Percentiles rank a stretch among this genome's conserved stretches.
Evolutionary conservation across 2,329 filamentous ascomycete species (phyloP).

Genomic region (Penicillium nordicum): DNA sequence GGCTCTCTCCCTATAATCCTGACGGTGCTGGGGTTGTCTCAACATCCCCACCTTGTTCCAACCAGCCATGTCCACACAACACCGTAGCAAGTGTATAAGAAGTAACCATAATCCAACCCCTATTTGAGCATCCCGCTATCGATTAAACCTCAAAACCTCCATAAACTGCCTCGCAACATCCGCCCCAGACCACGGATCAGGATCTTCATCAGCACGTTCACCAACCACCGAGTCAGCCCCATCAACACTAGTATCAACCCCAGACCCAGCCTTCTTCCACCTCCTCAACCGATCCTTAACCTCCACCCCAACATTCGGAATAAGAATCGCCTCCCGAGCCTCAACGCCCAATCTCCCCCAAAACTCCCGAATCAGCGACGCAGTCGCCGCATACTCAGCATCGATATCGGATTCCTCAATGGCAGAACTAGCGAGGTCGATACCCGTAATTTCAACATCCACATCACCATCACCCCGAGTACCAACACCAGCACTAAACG

Average conservation of each 20-base stretch:
- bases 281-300: constrained; percentile 29
- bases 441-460: constrained; percentile 22
- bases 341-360: constrained; percentile 39
- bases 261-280: constrained; percentile 17
- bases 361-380: constrained; percentile 41
- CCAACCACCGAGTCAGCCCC: constrained; percentile 6
- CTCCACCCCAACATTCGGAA: constrained; percentile 42
- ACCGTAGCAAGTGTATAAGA: neutral
- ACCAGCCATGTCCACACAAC: neutral
- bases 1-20: constrained; percentile 1
- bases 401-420: constrained; percentile 40
- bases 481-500: neutral
- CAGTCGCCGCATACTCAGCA: constrained; percentile 34
- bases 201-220: constrained; percentile 27
- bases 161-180: constrained; percentile 46
- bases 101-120: neutral
- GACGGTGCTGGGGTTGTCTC: constrained; percentile 2
- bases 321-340: constrained; percentile 40
- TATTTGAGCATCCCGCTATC: constrained; percentile 19
- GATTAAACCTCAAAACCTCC: constrained; percentile 45
- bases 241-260: constrained; percentile 3
- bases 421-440: constrained; percentile 28
- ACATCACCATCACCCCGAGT: neutral
- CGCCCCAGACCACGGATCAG: constrained; percentile 35
- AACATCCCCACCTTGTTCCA: neutral